Evolutionary conservation across 108 stramenopile species (phyloP).

Genomic region (Epithemia pelagica): DNA sequence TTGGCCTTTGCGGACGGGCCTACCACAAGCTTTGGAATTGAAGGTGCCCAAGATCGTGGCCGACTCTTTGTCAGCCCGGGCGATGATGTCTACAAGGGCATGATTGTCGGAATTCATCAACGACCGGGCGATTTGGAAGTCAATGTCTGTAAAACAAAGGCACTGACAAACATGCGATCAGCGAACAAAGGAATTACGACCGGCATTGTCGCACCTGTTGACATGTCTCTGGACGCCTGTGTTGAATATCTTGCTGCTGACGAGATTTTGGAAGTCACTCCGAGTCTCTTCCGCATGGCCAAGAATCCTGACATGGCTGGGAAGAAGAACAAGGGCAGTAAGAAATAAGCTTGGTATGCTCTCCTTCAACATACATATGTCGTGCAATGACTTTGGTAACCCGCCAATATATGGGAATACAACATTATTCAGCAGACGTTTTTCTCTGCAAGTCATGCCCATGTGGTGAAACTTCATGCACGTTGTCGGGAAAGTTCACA

Average conservation of each 20-base stretch:
- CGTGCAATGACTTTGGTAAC: too few species aligned
- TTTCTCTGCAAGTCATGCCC: too few species aligned
- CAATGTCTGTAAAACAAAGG: conserved; percentile 96
- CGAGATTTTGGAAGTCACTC: conserved; percentile 96
- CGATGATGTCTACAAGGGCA: conserved; percentile 88
- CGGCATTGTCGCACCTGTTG: conserved; percentile 84
- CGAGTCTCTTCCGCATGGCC: conserved; percentile 81
- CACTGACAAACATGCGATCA: conserved; percentile 96
- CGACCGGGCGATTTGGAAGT: conserved; percentile 96
- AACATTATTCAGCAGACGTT: too few species aligned
- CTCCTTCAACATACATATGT: too few species aligned
- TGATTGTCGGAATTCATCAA: conserved; percentile 93
- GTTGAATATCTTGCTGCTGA: conserved; percentile 94
- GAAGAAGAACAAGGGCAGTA: conserved; percentile 41
- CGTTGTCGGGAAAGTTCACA: too few species aligned
- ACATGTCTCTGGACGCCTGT: conserved; percentile 92
- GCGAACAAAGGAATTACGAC: conserved; percentile 92
- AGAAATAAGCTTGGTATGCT: conserved; percentile 7
- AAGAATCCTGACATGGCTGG: conserved; percentile 81
- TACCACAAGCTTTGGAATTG: conserved; percentile 87
- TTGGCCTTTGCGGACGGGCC: conserved; percentile 90
- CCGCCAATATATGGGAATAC: too few species aligned
- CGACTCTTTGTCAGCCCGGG: conserved; percentile 76
- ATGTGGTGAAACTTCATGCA: too few species aligned
- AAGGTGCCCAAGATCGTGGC: conserved; percentile 93